A percentile compares a stretch with the other conserved stretches of the same genome.
These are phyloP conservation scores for Termitomyces sp. DNA, from an alignment of 768 basidiomycete genomes.

Conservation along the genomic window DNA sequence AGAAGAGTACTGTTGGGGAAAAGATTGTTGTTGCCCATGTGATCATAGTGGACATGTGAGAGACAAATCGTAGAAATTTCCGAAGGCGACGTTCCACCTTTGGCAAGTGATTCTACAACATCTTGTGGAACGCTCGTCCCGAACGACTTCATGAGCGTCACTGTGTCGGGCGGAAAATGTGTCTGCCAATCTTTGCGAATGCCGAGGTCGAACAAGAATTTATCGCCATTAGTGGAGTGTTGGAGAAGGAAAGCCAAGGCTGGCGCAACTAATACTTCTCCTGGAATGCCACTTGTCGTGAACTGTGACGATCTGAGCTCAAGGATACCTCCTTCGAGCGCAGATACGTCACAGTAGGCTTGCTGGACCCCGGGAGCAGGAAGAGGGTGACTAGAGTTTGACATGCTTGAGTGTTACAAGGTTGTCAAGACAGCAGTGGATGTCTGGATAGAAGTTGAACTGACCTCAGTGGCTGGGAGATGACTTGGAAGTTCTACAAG, in stretches of 20 bases:
- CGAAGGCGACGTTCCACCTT: slow-evolving; percentile 40
- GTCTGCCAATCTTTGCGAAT: slow-evolving; percentile 42
- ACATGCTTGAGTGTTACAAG: not conserved
- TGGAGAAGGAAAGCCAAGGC: slow-evolving; percentile 48
- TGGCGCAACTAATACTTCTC: slow-evolving; percentile 28
- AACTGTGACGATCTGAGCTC: slow-evolving; percentile 31
- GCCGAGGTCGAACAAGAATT: slow-evolving; percentile 53
- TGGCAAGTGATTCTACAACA: slow-evolving; percentile 42
- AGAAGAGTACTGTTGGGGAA: slow-evolving; percentile 45
- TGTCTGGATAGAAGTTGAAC: not conserved
- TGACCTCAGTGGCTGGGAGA: not conserved
- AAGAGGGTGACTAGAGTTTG: slow-evolving; percentile 20
- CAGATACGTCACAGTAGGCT: slow-evolving; percentile 50
- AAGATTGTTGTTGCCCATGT: slow-evolving; percentile 40
- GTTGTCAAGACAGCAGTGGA: not conserved
- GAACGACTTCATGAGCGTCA: slow-evolving; percentile 21
- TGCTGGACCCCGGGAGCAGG: slow-evolving; percentile 38
- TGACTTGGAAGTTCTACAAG: not conserved
- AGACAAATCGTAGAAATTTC: slow-evolving; percentile 41
- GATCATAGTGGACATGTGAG: slow-evolving; percentile 54
- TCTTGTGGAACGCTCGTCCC: slow-evolving; percentile 27
- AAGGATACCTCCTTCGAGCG: slow-evolving; percentile 47
- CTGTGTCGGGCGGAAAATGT: slow-evolving; percentile 27
- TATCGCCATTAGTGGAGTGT: slow-evolving; percentile 36
- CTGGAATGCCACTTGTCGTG: slow-evolving; percentile 27